phyloP scores from a whole-genome alignment of 2,329 filamentous ascomycete species.

The Xylariaceae sp. region DNA sequence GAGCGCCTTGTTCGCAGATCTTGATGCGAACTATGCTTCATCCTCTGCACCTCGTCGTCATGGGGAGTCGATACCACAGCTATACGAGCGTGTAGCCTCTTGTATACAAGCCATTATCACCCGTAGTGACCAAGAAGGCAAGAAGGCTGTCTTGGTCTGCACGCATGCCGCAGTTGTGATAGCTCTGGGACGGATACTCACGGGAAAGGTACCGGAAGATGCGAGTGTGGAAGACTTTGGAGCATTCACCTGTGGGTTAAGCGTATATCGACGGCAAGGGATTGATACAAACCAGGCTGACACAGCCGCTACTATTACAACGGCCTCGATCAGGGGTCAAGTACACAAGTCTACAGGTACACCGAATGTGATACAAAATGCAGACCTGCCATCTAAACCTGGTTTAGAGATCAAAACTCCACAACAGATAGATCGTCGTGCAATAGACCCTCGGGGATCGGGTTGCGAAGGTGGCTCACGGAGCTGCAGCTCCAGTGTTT shows the following conservation, averaged over 20 bases:
- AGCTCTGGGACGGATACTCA: slow-evolving; percentile 80
- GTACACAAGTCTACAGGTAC: slow-evolving; percentile 4
- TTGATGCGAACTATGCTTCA: slow-evolving; percentile 63
- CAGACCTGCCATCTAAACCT: slow-evolving; percentile 41
- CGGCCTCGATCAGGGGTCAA: slow-evolving; percentile 10
- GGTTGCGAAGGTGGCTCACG: slow-evolving; percentile 35
- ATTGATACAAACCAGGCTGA: not conserved
- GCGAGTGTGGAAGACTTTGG: slow-evolving; percentile 78
- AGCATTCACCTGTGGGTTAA: slow-evolving; percentile 83
- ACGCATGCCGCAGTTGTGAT: slow-evolving; percentile 92
- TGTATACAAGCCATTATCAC: slow-evolving; percentile 73
- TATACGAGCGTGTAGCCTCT: slow-evolving; percentile 80
- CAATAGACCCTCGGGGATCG: slow-evolving; percentile 41
- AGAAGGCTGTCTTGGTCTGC: slow-evolving; percentile 77
- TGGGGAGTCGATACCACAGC: slow-evolving; percentile 79
- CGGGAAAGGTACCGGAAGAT: slow-evolving; percentile 75
- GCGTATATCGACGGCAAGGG: slow-evolving; percentile 58
- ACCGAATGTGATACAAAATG: slow-evolving; percentile 18
- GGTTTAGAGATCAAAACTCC: slow-evolving; percentile 25
- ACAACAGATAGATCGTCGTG: slow-evolving; percentile 32
- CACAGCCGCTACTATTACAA: slow-evolving; percentile 9
- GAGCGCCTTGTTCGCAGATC: slow-evolving; percentile 69
- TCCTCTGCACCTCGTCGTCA: slow-evolving; percentile 70
- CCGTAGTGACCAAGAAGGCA: slow-evolving; percentile 72
- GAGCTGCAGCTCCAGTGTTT: slow-evolving; percentile 65